Evolutionary conservation across 2,329 filamentous ascomycete species (phyloP).

Genomic region (Phialophora tarda): DNA sequence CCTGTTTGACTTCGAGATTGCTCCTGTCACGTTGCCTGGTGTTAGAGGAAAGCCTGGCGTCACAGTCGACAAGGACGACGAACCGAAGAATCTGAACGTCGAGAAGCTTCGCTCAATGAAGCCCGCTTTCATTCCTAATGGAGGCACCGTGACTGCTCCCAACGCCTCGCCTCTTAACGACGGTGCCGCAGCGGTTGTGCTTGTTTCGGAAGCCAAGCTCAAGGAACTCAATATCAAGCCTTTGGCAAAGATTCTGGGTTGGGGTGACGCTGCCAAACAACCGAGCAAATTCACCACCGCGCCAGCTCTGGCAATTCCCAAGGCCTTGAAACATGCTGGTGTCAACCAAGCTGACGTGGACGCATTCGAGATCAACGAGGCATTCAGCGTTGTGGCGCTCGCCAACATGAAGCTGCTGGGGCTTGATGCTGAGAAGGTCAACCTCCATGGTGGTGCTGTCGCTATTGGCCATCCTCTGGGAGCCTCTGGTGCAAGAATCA

Average conservation of each 20-base stretch:
- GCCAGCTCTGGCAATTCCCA: slow-evolving; percentile 91
- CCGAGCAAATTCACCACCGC: slow-evolving; percentile 96
- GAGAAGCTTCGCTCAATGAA: slow-evolving; percentile 85
- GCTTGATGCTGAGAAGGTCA: slow-evolving; percentile 83
- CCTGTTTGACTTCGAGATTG: slow-evolving; percentile 83
- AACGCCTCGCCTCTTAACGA: slow-evolving; percentile 97
- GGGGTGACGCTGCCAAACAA: slow-evolving; percentile 90
- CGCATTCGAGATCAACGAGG: slow-evolving; percentile 99
- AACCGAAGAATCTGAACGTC: slow-evolving; percentile 88
- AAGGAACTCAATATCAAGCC: slow-evolving; percentile 91
- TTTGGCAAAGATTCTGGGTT: slow-evolving; percentile 94
- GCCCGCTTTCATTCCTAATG: slow-evolving; percentile 76
- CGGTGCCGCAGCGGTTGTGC: slow-evolving; percentile 87
- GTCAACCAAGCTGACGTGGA: slow-evolving; percentile 79
- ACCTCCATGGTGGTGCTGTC: slow-evolving; percentile 92
- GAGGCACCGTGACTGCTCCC: slow-evolving; percentile 88
- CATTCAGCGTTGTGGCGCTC: slow-evolving; percentile 93
- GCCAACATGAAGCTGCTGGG: slow-evolving; percentile 93
- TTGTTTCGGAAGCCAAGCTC: slow-evolving; percentile 91
- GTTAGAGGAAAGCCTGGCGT: slow-evolving; percentile 87
- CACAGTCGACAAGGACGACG: slow-evolving; percentile 83
- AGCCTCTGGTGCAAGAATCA: slow-evolving; percentile 89
- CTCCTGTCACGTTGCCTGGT: slow-evolving; percentile 83
- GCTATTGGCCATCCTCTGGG: slow-evolving; percentile 95
- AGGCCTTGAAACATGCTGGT: slow-evolving; percentile 93